Base-by-base conservation (phyloP, 352 stramenopile species). In the Phytopythium delawarense region DNA sequence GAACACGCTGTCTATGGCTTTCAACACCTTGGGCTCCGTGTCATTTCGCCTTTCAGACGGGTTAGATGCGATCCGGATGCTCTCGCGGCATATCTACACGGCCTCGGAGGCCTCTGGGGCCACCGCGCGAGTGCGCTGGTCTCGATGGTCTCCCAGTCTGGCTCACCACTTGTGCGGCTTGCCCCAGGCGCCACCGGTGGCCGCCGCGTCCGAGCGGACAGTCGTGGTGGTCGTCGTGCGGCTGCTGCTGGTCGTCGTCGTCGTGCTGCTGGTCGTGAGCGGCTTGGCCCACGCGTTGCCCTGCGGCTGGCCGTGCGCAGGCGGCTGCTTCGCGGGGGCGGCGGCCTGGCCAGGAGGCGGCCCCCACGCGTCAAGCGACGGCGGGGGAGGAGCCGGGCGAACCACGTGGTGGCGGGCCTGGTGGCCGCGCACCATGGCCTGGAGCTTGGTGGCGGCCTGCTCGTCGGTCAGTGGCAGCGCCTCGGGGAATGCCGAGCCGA, bases 401-500 rank as follows among this genome's bases (percentile, higher is more conserved):
- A 11, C 45, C 39, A 59, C 63, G n/a, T 74, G 73, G 51, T 75
- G 57, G 30, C 78, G 77, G 28, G 67, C 40, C 28, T 69, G 74
- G 59, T 68, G 57, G 37, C 86, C 86, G 56, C 86, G 86, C 40
- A 85, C 30, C 21, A 82, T 66, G 9, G 84, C 75, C 61, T 93
- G 84, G 62, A 95, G 92, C 66, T 89, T 91, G 40, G 77, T 69
- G 1, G 86, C 86, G 0, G 86, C 86, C 60, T 95, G 82, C 7
- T 78, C 74, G 20, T 91, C 78, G 16, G 74, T 90, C 49, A 93
- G 61, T 0, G 86, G 86, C 25, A 88, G 66, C 20, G 82, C 82
- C 32, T 95, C 86, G 0, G 84, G 86, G 72, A 91, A 95, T 21
- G 85, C 79, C 25, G 85, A 89, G 30, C 84, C 87, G 53, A 96